Evolutionary conservation across 2,329 filamentous ascomycete species (phyloP), one percentile per base, ranked within the genome.

Genomic region (Botrytis sinoallii): DNA sequence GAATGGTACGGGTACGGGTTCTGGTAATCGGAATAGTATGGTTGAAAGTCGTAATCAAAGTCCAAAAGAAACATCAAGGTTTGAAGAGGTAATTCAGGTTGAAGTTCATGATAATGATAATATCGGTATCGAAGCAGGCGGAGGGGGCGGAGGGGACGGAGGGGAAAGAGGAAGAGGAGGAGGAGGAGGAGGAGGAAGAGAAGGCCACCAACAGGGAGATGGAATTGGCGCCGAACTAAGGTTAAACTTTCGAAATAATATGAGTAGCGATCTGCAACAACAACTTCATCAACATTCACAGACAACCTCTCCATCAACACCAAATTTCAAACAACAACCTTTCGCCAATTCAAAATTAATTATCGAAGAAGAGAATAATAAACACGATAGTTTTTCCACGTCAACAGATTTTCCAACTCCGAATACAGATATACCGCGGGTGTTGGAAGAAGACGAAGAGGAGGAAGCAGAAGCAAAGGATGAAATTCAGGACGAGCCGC

Each of bases 391-490:
- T 67, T 75, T 74, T 25, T 79, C 79, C 6, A 65, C 61, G 5
- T 78, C 79, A 4, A 71, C 76, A 12, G 78, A 79, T 69, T 80
- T 80, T 64, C 78, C 79, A 1, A 80, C 79, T 5, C 80, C 79
- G 4, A 79, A 77, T 73, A 79, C 78, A 57, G 80, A 80, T 72
- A 78, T 78, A 40, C 73, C 77, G 48, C 74, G 78, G 52, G 67
- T 67, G 7, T 79, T 78, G 64, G 76, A 79, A 57, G 75, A 75
- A 52, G 70, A 77, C 46, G 74, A 77, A 29, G 64, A 52, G 12
- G 65, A 46, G 32, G 42, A 52, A 10, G 42, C 22, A 35, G 29
- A 38, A 32, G 65, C 57, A 60, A 55, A 70, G 42, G 52, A 57
- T 70, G 72, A 64, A 64, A 70, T 73, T 57, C 52, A 20, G 20